A percentile compares a stretch with the other conserved stretches of the same genome.
Evolutionary conservation across 2,329 filamentous ascomycete genomes (phyloP).

Genomic region (Hypomyces rosellus): DNA sequence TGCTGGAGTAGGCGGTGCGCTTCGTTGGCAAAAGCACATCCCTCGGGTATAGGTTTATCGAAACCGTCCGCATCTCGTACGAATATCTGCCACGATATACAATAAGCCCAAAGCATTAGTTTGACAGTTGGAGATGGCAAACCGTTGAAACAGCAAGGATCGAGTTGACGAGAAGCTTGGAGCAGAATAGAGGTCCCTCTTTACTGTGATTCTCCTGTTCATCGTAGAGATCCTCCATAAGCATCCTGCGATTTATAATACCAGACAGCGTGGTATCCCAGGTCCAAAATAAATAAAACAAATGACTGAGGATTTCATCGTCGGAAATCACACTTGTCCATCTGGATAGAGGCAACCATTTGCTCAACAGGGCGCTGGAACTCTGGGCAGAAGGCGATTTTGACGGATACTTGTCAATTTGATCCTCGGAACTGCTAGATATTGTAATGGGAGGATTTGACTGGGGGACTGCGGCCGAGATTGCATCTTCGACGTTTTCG

Average conservation of each 20-base stretch:
- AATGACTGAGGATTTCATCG: conserved; percentile 12
- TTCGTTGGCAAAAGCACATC: conserved; percentile 7
- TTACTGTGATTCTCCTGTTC: background rate
- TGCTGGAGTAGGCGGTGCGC: conserved; percentile 5
- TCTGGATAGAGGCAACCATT: conserved; percentile 13
- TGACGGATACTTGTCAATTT: background rate
- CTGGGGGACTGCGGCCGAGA: background rate
- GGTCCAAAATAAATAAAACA: conserved; percentile 18
- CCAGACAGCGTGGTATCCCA: conserved; percentile 17
- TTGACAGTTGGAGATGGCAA: background rate
- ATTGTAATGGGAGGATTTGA: no score
- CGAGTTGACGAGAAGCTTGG: conserved; percentile 18
- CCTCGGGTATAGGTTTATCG: background rate
- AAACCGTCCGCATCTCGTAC: background rate
- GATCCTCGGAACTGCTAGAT: background rate
- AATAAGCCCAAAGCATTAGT: background rate
- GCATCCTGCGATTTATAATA: conserved; percentile 14
- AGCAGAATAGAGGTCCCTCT: conserved; percentile 14
- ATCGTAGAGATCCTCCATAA: conserved; percentile 12
- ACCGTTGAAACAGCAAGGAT: conserved; percentile 18
- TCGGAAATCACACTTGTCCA: conserved; percentile 16
- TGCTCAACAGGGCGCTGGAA: background rate
- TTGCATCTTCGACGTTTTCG: background rate
- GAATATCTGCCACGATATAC: background rate
- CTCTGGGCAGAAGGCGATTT: background rate